Evolutionary conservation across 2,329 filamentous ascomycete species (phyloP).

Genomic region (Colletotrichum ledebouriae): DNA sequence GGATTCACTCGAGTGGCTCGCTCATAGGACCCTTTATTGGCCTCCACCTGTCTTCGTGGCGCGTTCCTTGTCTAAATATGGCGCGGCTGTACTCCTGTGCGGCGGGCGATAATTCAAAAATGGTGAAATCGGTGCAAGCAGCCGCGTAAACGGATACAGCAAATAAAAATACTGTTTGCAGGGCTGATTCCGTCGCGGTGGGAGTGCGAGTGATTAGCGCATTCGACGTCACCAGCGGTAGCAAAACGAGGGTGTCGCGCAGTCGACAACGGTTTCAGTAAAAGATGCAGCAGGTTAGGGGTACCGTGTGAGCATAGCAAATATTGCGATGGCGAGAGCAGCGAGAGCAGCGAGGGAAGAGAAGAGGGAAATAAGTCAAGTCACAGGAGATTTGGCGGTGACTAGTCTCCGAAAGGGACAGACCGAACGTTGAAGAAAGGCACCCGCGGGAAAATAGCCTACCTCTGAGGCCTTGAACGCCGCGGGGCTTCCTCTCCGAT

Average conservation of each 20-base stretch:
- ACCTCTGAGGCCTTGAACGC: too few species aligned
- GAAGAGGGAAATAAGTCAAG: slow-evolving; percentile 4
- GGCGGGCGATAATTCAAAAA: neutral
- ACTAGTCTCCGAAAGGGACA: too few species aligned
- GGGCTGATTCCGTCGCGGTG: slow-evolving; percentile 34
- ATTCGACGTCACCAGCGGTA: slow-evolving; percentile 24
- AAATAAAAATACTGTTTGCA: slow-evolving; percentile 9
- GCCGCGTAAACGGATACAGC: slow-evolving; percentile 21
- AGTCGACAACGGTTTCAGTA: neutral
- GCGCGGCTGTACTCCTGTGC: slow-evolving; percentile 13
- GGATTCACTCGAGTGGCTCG: slow-evolving; percentile 39
- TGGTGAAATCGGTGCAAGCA: slow-evolving; percentile 15
- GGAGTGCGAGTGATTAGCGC: neutral
- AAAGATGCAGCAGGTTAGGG: neutral
- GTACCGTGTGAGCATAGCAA: neutral
- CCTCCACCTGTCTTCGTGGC: slow-evolving; percentile 22
- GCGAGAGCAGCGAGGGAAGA: neutral
- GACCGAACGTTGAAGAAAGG: too few species aligned
- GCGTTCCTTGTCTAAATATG: slow-evolving; percentile 34
- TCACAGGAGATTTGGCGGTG: too few species aligned
- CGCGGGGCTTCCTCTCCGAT: too few species aligned
- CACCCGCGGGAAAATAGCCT: too few species aligned
- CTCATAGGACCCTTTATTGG: slow-evolving; percentile 34
- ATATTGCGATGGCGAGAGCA: too few species aligned
- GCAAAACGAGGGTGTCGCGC: neutral